A percentile compares a stretch with the other conserved stretches of the same genome.
phyloP scores from a whole-genome alignment of 2,329 filamentous ascomycete genomes.

The Berkeleyomyces basicola region DNA sequence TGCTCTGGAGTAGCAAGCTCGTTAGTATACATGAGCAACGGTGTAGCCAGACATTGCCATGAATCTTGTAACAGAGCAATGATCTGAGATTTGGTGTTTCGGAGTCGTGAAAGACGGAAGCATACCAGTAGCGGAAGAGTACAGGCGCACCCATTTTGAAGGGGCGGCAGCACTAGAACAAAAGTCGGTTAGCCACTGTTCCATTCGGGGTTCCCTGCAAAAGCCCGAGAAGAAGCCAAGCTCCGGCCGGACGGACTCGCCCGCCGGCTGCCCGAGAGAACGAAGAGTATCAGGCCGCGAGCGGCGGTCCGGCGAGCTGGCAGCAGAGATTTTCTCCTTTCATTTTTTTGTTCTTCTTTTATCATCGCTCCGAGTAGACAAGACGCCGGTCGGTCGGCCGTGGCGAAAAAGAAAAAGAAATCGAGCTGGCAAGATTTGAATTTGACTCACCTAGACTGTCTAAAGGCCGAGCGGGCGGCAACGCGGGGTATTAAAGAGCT shows the following conservation, averaged over 20 bases:
- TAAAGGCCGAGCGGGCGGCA: slow-evolving; percentile 40
- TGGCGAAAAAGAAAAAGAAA: neutral
- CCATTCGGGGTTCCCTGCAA: neutral
- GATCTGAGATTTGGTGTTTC: neutral
- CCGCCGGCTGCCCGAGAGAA: too few relatives aligned
- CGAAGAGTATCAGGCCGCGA: too few relatives aligned
- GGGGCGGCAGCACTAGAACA: neutral
- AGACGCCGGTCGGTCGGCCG: neutral
- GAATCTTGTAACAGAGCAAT: neutral
- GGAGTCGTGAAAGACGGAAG: slow-evolving; percentile 15
- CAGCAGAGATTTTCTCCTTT: neutral
- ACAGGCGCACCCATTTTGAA: slow-evolving; percentile 39
- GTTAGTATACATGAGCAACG: slow-evolving; percentile 22
- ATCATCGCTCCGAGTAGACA: neutral
- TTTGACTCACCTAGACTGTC: slow-evolving; percentile 27
- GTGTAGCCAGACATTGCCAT: neutral
- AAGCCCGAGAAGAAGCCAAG: neutral
- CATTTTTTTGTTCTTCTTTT: neutral
- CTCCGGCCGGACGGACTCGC: too few relatives aligned
- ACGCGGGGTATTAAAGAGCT: slow-evolving; percentile 44
- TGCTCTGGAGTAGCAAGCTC: slow-evolving; percentile 42
- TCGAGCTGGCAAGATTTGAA: neutral
- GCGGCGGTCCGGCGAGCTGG: neutral
- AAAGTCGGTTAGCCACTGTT: slow-evolving; percentile 1
- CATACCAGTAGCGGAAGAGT: slow-evolving; percentile 41